Conservation (phyloP, 2,329 filamentous ascomycete genomes). For the Kalmusia sp. region DNA sequence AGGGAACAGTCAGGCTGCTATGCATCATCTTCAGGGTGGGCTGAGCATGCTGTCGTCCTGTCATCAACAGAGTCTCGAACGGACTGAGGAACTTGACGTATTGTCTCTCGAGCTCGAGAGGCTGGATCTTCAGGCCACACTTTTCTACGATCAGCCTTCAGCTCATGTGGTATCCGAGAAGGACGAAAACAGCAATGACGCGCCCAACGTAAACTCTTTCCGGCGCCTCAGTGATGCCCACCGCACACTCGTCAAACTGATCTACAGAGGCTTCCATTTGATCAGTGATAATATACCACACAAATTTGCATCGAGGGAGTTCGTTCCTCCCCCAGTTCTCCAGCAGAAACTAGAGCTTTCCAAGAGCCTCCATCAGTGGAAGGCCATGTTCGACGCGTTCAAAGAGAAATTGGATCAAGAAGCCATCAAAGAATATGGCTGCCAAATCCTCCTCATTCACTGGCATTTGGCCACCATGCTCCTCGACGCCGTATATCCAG, state of each 20-base stretch:
- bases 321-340: background rate
- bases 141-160: conserved; percentile 8
- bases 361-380: background rate
- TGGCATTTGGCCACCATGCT: conserved; percentile 4
- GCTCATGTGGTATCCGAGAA: background rate
- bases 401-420: background rate
- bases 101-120: conserved; percentile 7
- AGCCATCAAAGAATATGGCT: background rate
- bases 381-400: background rate
- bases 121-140: conserved; percentile 8
- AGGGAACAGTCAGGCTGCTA: conserved; percentile 6
- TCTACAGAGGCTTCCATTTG: conserved; percentile 2
- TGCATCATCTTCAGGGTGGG: conserved; percentile 9
- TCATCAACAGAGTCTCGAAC: background rate
- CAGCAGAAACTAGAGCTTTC: background rate
- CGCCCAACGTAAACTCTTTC: background rate
- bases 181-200: background rate
- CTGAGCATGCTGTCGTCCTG: conserved; percentile 1
- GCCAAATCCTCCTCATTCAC: conserved; percentile 6
- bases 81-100: background rate
- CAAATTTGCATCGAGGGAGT: background rate
- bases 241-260: conserved; percentile 1
- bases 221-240: conserved; percentile 5
- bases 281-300: background rate
- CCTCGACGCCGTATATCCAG: conserved; percentile 8